Evolutionary conservation across 2,329 filamentous ascomycete species (phyloP).

Genomic region (Fusarium nodosum): DNA sequence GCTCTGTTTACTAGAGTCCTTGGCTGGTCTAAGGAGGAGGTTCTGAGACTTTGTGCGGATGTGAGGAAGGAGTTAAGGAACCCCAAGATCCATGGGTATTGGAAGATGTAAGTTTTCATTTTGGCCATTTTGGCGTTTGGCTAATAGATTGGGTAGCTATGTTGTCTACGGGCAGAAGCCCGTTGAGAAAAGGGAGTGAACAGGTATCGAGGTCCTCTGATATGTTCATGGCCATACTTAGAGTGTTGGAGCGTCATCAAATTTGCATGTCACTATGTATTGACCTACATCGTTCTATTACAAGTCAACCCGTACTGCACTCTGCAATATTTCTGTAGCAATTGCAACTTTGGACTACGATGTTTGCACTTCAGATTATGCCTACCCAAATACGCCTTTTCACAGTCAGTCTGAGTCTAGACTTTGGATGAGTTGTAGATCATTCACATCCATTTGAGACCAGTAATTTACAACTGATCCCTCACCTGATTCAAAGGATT

Average conservation of each 20-base stretch:
- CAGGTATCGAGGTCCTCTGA: background rate
- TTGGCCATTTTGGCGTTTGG: accelerated
- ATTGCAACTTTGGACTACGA: too few relatives aligned
- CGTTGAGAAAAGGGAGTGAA: background rate
- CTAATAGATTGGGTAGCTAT: background rate
- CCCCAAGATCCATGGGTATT: slow-evolving; percentile 21
- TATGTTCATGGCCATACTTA: background rate
- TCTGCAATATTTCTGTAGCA: too few relatives aligned
- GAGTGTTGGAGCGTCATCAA: background rate
- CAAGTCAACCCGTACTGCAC: too few relatives aligned
- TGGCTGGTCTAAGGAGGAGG: slow-evolving; percentile 26
- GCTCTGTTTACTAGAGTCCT: slow-evolving; percentile 35
- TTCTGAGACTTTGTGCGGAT: slow-evolving; percentile 20
- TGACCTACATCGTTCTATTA: background rate
- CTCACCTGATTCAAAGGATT: background rate
- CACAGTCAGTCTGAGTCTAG: too few relatives aligned
- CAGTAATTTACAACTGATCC: background rate
- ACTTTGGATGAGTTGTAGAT: background rate
- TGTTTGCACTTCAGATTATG: too few relatives aligned
- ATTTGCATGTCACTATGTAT: background rate
- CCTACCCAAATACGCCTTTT: too few relatives aligned
- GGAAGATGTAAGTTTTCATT: slow-evolving; percentile 3
- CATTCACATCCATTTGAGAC: background rate
- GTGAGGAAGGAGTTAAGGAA: slow-evolving; percentile 28
- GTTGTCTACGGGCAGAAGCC: slow-evolving; percentile 19